Base-by-base conservation (phyloP, 2,329 filamentous ascomycete species). In the Dryadomyces quercus-mongolicae region DNA sequence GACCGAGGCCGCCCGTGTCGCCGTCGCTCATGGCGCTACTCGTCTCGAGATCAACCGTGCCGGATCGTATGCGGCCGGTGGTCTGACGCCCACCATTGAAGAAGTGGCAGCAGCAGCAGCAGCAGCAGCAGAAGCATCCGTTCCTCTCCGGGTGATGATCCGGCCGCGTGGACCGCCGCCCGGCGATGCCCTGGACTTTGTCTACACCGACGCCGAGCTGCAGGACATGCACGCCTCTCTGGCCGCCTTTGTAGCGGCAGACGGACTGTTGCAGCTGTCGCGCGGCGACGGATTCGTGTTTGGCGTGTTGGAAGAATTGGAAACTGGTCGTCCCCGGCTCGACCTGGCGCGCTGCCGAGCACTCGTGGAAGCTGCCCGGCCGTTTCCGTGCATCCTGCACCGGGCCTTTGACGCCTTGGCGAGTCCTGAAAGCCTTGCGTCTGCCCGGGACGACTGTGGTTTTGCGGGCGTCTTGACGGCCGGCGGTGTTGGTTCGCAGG, bases 251-350 rank as follows among this genome's bases (percentile, higher is more conserved):
- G 69, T 18, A 12, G 38, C 67, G 49, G 59, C 60, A 0, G 61
- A 67, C 0, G 68, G 68, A 0, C 55, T 70, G 3, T 61, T 81
- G 52, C 60, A 68, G 25, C 58, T 64, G 0, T 58, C 60, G 1
- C 66, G 68, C 15, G 76, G 75, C 4, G 78, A 81, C 57, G 76
- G 76, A 1, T 81, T 82, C 59, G 77, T 82, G 8, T 78, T 81
- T 58, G 78, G 78, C 5, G 64, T 76, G 2, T 57, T 81, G 13
- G 2, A 36, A 22, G 52, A 40, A 12, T n/a, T n/a, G n/a, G n/a
- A 16, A 40, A 12, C 36, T 38, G 34, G 45, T 4, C 9, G 56
- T 21, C 47, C 53, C 13, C 48, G 68, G 16, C 56, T 80, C n/a
- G 72, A 81, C 58, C 58, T 60, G 7, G 58, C 62, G n/a, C 60